Evolutionary conservation across 306 rosid genomes (phyloP).

Genomic region (Sindora glabra): DNA sequence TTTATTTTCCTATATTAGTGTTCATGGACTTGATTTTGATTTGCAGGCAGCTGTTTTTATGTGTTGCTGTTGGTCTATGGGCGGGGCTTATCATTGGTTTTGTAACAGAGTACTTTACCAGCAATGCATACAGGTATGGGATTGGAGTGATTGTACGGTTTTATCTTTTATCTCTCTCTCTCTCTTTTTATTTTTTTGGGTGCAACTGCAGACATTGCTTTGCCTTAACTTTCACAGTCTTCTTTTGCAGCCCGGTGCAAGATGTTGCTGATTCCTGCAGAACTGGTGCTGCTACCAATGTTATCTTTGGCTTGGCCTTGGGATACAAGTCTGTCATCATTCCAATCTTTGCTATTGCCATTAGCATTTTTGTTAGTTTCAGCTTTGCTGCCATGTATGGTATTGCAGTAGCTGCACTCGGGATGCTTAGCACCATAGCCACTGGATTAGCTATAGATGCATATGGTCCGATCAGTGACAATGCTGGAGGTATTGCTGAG

Average conservation of each 20-base stretch:
- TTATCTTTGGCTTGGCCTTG: slow-evolving; percentile 96
- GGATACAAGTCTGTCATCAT: slow-evolving; percentile 97
- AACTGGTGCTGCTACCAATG: slow-evolving; percentile 97
- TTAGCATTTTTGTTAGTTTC: slow-evolving; percentile 83
- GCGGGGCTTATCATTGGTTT: slow-evolving; percentile 95
- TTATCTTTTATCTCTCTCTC: no score
- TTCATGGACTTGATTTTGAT: slow-evolving; percentile 4
- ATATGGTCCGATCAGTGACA: slow-evolving; percentile 97
- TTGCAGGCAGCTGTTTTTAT: slow-evolving; percentile 85
- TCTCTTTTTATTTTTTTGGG: no score
- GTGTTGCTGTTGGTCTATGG: slow-evolving; percentile 93
- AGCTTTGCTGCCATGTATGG: slow-evolving; percentile 98
- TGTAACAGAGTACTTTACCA: slow-evolving; percentile 86
- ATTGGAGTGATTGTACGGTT: not conserved
- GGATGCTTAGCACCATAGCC: slow-evolving; percentile 94
- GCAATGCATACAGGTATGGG: slow-evolving; percentile 85
- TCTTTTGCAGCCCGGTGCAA: slow-evolving; percentile 81
- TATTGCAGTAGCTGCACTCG: slow-evolving; percentile 93
- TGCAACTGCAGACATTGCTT: not conserved
- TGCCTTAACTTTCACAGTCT: not conserved
- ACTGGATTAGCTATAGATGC: slow-evolving; percentile 98
- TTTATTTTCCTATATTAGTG: not conserved
- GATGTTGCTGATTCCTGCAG: slow-evolving; percentile 96
- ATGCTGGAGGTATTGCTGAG: slow-evolving; percentile 98
- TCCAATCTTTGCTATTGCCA: slow-evolving; percentile 91